A percentile compares a stretch with the other conserved stretches of the same genome.
Evolutionary conservation across 768 basidiomycete genomes (phyloP).

Genomic region (Hericium coralloides): DNA sequence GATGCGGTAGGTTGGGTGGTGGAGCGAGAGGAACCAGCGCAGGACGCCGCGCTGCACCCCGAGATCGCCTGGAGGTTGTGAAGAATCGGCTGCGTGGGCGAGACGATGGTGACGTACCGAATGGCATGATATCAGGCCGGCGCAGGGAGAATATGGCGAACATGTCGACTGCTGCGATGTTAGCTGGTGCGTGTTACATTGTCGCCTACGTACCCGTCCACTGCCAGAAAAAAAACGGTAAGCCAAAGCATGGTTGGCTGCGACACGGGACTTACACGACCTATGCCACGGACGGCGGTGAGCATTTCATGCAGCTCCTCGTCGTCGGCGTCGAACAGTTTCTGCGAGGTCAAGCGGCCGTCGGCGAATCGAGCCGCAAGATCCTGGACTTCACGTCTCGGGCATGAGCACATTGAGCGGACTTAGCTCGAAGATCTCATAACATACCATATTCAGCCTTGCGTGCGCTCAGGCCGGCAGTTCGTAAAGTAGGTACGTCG

Average conservation of each 20-base stretch:
- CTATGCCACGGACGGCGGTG: slow-evolving; percentile 73
- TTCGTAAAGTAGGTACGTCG: slow-evolving; percentile 48
- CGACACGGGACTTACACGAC: slow-evolving; percentile 39
- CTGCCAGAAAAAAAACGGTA: slow-evolving; percentile 19
- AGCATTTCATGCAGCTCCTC: slow-evolving; percentile 71
- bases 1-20: slow-evolving; percentile 42
- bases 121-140: slow-evolving; percentile 72
- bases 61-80: slow-evolving; percentile 50
- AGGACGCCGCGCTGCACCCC: slow-evolving; percentile 73
- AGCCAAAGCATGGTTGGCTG: not conserved
- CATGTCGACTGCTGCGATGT: slow-evolving; percentile 61
- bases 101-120: slow-evolving; percentile 24
- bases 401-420: not conserved
- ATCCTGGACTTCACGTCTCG: slow-evolving; percentile 48
- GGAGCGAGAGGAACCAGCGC: slow-evolving; percentile 58
- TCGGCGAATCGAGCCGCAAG: slow-evolving; percentile 75
- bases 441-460: slow-evolving; percentile 83
- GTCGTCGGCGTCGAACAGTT: slow-evolving; percentile 61
- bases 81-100: not conserved
- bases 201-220: slow-evolving; percentile 46
- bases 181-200: not conserved
- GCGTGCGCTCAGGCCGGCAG: slow-evolving; percentile 72
- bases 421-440: not conserved
- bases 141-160: slow-evolving; percentile 84
- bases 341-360: slow-evolving; percentile 66